A percentile compares a stretch with the other conserved stretches of the same genome.
Conservation (phyloP, 352 stramenopile genomes). For the Lagenidium giganteum region DNA sequence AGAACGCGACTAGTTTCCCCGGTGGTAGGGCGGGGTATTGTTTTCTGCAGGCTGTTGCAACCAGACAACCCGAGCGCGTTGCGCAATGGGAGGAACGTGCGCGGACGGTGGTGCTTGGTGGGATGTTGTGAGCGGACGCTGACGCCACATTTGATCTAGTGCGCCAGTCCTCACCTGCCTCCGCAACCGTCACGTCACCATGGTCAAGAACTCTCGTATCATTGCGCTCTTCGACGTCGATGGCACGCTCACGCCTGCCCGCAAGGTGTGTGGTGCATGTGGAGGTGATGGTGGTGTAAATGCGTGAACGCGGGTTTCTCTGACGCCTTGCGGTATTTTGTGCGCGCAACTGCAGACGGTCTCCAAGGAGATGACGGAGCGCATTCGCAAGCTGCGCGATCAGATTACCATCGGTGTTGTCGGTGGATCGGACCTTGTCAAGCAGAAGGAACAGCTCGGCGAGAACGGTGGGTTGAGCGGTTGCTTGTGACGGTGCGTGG, state of each 20-base stretch:
- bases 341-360: constrained; percentile 75
- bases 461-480: constrained; percentile 47
- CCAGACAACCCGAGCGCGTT: too few species aligned
- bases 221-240: constrained; percentile 99
- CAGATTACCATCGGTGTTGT: constrained; percentile 96
- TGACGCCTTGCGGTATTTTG: too few species aligned
- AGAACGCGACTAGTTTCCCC: too few species aligned
- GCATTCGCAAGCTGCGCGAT: constrained; percentile 89
- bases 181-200: too few species aligned
- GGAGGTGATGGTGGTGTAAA: background rate
- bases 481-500: background rate
- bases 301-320: too few species aligned
- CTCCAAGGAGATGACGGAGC: constrained; percentile 87
- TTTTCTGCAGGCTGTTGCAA: too few species aligned
- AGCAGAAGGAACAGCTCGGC: constrained; percentile 98
- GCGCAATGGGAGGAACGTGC: too few species aligned
- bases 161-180: too few species aligned
- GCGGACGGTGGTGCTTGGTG: too few species aligned
- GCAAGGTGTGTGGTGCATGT: constrained; percentile 69
- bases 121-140: too few species aligned
- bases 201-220: constrained; percentile 82
- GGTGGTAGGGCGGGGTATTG: too few species aligned
- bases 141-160: too few species aligned
- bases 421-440: constrained; percentile 95
- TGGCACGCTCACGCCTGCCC: constrained; percentile 93